These are phyloP conservation scores for Cryphonectria parasitica DNA, from an alignment of 2,329 filamentous ascomycete genomes.

Conservation along the genomic window DNA sequence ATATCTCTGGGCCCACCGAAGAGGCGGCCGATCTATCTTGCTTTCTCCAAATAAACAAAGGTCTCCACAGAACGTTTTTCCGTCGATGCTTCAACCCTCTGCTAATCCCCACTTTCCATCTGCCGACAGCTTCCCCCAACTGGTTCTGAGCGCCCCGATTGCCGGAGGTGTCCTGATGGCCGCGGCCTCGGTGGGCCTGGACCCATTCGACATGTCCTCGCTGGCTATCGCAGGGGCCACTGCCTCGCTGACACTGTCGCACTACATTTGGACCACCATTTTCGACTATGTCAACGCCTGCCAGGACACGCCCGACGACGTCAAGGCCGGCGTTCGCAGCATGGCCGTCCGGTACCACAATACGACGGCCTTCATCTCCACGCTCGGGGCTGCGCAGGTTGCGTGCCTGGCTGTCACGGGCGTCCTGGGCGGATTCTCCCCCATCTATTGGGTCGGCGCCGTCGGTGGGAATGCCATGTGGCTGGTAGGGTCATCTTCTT, in stretches of 20 bases:
- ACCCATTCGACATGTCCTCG: conserved; percentile 44
- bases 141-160: conserved; percentile 53
- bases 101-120: too few relatives aligned
- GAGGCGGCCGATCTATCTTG: too few relatives aligned
- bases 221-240: conserved; percentile 47
- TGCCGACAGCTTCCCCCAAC: conserved; percentile 54
- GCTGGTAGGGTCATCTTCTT: conserved; percentile 13
- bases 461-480: conserved; percentile 31
- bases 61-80: too few relatives aligned
- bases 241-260: conserved; percentile 45
- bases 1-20: too few relatives aligned
- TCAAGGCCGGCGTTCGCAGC: conserved; percentile 52
- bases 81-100: too few relatives aligned
- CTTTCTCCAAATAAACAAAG: too few relatives aligned
- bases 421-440: conserved; percentile 30
- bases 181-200: conserved; percentile 48
- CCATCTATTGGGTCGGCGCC: conserved; percentile 29
- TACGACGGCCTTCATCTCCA: conserved; percentile 30
- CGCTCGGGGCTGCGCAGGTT: conserved; percentile 30
- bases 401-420: conserved; percentile 29
- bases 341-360: conserved; percentile 51
- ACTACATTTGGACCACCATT: conserved; percentile 47
- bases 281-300: conserved; percentile 57
- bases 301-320: conserved; percentile 55
- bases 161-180: conserved; percentile 55